Evolutionary conservation across 129 eudicot genomes (phyloP).

Genomic region (Heracleum sosnowskyi): DNA sequence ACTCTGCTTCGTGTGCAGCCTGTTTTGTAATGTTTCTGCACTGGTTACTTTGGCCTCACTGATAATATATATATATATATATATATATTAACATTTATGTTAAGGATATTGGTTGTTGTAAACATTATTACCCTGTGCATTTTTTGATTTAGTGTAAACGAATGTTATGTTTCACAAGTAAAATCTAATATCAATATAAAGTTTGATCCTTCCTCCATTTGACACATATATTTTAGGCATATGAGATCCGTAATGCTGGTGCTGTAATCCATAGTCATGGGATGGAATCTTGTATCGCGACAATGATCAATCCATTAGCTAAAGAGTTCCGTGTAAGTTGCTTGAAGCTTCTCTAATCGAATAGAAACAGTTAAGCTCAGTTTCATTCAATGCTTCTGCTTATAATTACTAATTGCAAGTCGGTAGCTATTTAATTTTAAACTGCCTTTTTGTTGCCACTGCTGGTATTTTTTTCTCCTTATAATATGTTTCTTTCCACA

Average conservation of each 20-base stretch:
- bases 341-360: not conserved
- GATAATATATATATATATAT: not conserved
- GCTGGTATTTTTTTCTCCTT: not conserved
- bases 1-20: not conserved
- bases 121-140: not conserved
- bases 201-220: not conserved
- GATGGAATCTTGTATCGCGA: slow-evolving; percentile 88
- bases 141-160: not conserved
- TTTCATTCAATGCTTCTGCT: not conserved
- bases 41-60: not conserved
- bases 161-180: not conserved
- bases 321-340: slow-evolving; percentile 78
- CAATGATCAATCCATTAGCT: slow-evolving; percentile 81
- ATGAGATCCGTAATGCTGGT: slow-evolving; percentile 93
- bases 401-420: not conserved
- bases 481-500: not conserved
- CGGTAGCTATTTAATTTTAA: not conserved
- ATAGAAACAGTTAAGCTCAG: not conserved
- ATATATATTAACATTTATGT: not conserved
- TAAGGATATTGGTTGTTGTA: not conserved
- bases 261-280: slow-evolving; percentile 99
- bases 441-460: not conserved
- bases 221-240: slow-evolving; percentile 48
- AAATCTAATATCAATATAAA: not conserved
- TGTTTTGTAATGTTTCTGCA: not conserved